phyloP scores from a whole-genome alignment of 306 rosid genomes.

The Urtica urens region DNA sequence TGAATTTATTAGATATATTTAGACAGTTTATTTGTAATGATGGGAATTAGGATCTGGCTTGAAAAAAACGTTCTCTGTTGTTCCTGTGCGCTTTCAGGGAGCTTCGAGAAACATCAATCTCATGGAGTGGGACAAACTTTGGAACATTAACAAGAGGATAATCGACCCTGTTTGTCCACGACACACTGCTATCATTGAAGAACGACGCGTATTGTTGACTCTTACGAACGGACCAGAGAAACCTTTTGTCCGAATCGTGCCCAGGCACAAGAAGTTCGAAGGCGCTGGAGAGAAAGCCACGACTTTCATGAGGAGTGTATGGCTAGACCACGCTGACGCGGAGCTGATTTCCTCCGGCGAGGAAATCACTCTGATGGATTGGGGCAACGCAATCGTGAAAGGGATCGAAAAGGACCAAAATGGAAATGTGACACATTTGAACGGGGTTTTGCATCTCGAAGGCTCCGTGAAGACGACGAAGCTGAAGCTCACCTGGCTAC shows the following conservation, averaged over 20 bases:
- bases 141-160: slow-evolving; percentile 88
- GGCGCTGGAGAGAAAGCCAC: slow-evolving; percentile 82
- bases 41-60: too few species aligned
- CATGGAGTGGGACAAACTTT: slow-evolving; percentile 99
- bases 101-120: slow-evolving; percentile 93
- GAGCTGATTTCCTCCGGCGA: slow-evolving; percentile 47
- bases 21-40: too few species aligned
- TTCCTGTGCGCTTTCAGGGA: slow-evolving; percentile 39
- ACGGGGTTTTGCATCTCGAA: slow-evolving; percentile 77
- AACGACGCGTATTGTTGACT: slow-evolving; percentile 50
- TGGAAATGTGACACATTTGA: slow-evolving; percentile 51
- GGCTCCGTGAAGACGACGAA: slow-evolving; percentile 89
- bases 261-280: slow-evolving; percentile 81
- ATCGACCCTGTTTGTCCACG: slow-evolving; percentile 95
- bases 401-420: slow-evolving; percentile 54
- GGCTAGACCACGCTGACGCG: slow-evolving; percentile 76
- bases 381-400: slow-evolving; percentile 86
- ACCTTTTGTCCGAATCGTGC: slow-evolving; percentile 60
- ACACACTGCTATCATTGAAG: slow-evolving; percentile 72
- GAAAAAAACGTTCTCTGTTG: too few species aligned
- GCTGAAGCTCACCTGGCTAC: slow-evolving; percentile 91
- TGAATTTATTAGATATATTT: too few species aligned
- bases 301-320: slow-evolving; percentile 50
- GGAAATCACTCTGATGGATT: slow-evolving; percentile 90
- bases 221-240: slow-evolving; percentile 80